phyloP scores from a whole-genome alignment of 1,284 basidiomycete genomes.

The Anthracocystis setariae region DNA sequence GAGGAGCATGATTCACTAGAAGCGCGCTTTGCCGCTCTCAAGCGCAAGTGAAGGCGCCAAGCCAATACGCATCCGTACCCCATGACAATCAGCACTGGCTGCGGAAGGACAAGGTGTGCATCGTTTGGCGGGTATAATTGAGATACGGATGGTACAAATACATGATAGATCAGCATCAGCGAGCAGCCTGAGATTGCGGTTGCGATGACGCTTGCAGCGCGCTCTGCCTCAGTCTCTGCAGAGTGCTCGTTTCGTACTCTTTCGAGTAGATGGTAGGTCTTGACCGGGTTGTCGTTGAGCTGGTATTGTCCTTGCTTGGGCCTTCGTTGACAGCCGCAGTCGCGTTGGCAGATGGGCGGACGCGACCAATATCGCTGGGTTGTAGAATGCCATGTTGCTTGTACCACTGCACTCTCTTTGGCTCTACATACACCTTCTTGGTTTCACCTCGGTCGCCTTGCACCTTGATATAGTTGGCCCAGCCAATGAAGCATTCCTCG shows the following conservation, averaged over 20 bases:
- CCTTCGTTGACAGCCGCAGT: background rate
- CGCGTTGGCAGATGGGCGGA: constrained; percentile 1
- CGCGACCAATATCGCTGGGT: constrained; percentile 33
- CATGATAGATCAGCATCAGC: constrained; percentile 5
- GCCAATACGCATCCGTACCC: background rate
- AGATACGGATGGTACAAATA: constrained; percentile 12
- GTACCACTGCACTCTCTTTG: constrained; percentile 39
- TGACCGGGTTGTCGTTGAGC: background rate
- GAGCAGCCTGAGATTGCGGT: constrained; percentile 18
- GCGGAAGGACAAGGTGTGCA: background rate
- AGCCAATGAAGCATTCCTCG: constrained; percentile 60
- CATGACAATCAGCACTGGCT: background rate
- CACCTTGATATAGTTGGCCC: constrained; percentile 41
- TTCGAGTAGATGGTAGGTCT: constrained; percentile 21
- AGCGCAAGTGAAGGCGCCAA: constrained; percentile 17
- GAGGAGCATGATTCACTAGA: constrained; percentile 46
- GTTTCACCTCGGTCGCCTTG: constrained; percentile 9
- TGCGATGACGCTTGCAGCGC: constrained; percentile 3
- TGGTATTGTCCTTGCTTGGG: background rate
- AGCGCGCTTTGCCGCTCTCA: constrained; percentile 51
- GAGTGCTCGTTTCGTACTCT: constrained; percentile 24
- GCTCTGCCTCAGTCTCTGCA: constrained; percentile 24
- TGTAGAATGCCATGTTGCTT: constrained; percentile 15
- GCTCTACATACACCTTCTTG: constrained; percentile 38
- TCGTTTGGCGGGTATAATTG: constrained; percentile 11